These are phyloP conservation scores for Sorghum bicolor DNA, from an alignment of 176 grass and related monocot genomes.

Conservation along the genomic window Sorghum_bicolor_NCBIv3 NC_012873.2:2062501-2063000, in stretches of 20 bases:
- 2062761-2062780: background rate
- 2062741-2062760: background rate
- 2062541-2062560: conserved; percentile 28
- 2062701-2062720: background rate
- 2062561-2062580: conserved; percentile 23
- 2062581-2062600: conserved; percentile 66
- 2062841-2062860: background rate
- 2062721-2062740: background rate
- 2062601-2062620: conserved; percentile 64
- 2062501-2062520: conserved; percentile 26
- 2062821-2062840: background rate
- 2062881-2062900: background rate
- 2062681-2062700: background rate
- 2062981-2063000: background rate
- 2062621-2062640: conserved; percentile 19
- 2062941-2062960: background rate
- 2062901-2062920: background rate
- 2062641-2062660: background rate
- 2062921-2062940: background rate
- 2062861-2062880: background rate
- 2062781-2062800: background rate
- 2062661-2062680: background rate
- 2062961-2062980: conserved; percentile 31
- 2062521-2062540: conserved; percentile 29
- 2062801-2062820: background rate